Conservation (phyloP, 73 alveolate genomes). For the Stentor coeruleus region DNA sequence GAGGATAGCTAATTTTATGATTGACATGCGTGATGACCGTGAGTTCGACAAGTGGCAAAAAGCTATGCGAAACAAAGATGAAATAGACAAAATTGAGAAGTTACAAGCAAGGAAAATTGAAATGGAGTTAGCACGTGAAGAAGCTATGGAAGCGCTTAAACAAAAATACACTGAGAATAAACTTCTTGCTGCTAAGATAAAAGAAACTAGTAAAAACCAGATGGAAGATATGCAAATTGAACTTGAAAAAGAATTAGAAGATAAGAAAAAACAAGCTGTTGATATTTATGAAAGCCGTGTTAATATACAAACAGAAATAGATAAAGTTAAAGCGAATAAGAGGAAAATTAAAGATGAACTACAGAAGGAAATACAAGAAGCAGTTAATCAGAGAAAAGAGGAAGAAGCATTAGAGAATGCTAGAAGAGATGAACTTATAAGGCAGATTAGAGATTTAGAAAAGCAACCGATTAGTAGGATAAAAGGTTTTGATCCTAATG, state of each 20-base stretch:
- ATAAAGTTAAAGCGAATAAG: constrained; percentile 70
- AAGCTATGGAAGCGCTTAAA: constrained; percentile 91
- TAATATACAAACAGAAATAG: constrained; percentile 59
- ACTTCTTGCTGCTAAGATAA: constrained; percentile 75
- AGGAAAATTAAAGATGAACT: constrained; percentile 82
- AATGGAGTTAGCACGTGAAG: constrained; percentile 95
- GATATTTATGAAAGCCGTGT: constrained; percentile 65
- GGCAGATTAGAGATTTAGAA: constrained; percentile 94
- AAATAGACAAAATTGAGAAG: constrained; percentile 82
- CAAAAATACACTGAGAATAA: constrained; percentile 85
- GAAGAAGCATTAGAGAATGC: constrained; percentile 86
- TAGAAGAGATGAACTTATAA: constrained; percentile 90
- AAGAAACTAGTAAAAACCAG: constrained; percentile 62
- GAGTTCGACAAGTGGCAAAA: constrained; percentile 91
- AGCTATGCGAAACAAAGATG: constrained; percentile 91
- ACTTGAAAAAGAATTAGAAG: constrained; percentile 70
- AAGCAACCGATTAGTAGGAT: constrained; percentile 91
- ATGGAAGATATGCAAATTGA: constrained; percentile 73
- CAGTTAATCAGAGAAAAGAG: constrained; percentile 72
- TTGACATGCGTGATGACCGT: constrained; percentile 86
- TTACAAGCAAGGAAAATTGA: constrained; percentile 93
- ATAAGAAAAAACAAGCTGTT: constrained; percentile 67
- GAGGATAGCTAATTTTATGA: constrained; percentile 81
- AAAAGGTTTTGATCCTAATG: constrained; percentile 98
- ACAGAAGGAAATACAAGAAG: constrained; percentile 79